Base-by-base conservation (phyloP, 192 early-diverging fungal species). In the Mortierella antarctica region DNA sequence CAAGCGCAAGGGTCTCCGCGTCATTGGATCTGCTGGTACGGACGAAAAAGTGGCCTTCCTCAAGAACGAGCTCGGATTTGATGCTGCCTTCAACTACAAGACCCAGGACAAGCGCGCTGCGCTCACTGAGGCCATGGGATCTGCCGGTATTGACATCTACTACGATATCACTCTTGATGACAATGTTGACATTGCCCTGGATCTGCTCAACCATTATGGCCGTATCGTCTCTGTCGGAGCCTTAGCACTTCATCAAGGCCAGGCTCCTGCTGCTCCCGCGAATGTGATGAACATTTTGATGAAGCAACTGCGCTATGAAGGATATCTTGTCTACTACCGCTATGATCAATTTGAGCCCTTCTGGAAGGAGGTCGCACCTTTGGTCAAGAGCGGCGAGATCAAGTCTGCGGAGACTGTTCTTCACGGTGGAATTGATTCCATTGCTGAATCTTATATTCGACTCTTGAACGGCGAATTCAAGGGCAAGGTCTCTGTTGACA, bases 21-120 rank as follows among this genome's bases (percentile, higher is more conserved):
- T 98, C 5, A 88, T 98, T 50, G 97, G 95, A 39, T 89, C 89
- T 31, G 93, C 94, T 11, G 94, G 95, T 7, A 87, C 89, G 4
- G 94, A 96, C 69, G 93, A 95, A 2, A 98, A 98, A 74, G 91
- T 93, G 21, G 85, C 77, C 17, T 90, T 87, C 70, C 85, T 96
- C 18, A 86, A 87, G 62, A 81, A 86, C 7, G 86, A 87, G 49
- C 71, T 92, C 56, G 92, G 92, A 8, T 93, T 93, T 50, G 95
- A 98, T 81, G 93, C 84, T 6, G 96, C 87, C 13, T 93, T 98
- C 87, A 98, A 98, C 87, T 98, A 98, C 92, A 98, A 96, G 82
- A 71, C 75, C 17, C 51, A 78, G 42, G 68, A 71, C 49, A 46
- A n/a, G 13, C 67, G 67, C 14, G 57, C 17, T 0, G 67, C 56